These are phyloP conservation scores for Apiospora phragmitis DNA, from an alignment of 2,329 filamentous ascomycete species.

Conservation along the genomic window DNA sequence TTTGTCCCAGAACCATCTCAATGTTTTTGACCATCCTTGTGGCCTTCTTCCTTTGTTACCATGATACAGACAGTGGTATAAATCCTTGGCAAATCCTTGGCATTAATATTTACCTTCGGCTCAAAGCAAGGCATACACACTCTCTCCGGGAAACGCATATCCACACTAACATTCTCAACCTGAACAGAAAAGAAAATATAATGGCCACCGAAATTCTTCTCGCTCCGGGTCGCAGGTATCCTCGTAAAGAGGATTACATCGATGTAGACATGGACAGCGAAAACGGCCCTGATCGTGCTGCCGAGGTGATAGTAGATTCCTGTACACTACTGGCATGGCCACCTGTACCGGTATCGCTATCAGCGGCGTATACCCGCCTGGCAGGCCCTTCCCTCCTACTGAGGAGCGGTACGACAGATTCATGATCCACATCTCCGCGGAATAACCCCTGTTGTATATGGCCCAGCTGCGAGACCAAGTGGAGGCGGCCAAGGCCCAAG, in stretches of 20 bases:
- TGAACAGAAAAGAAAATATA: not conserved
- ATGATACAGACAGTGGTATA: not conserved
- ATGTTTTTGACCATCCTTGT: not conserved
- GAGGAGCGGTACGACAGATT: not conserved
- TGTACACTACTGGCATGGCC: not conserved
- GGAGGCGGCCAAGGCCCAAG: too few species aligned
- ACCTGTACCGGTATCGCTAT: not conserved
- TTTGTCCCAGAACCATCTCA: not conserved
- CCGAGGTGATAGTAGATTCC: not conserved
- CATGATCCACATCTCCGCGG: not conserved
- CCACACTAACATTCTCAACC: not conserved
- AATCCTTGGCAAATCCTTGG: not conserved
- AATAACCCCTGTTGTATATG: too few species aligned
- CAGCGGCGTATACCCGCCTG: not conserved
- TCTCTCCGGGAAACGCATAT: not conserved
- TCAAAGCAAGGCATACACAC: not conserved
- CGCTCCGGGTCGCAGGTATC: too few species aligned
- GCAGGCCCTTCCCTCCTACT: not conserved
- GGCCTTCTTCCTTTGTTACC: not conserved
- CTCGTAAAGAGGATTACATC: not conserved
- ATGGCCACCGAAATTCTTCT: too few species aligned
- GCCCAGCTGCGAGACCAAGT: too few species aligned
- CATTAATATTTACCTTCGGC: not conserved
- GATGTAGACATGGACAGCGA: not conserved
- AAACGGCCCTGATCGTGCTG: not conserved